Evolutionary conservation across 2,329 filamentous ascomycete genomes (phyloP), one percentile per base, ranked within the genome.

Genomic region (Aureobasidium sp.): DNA sequence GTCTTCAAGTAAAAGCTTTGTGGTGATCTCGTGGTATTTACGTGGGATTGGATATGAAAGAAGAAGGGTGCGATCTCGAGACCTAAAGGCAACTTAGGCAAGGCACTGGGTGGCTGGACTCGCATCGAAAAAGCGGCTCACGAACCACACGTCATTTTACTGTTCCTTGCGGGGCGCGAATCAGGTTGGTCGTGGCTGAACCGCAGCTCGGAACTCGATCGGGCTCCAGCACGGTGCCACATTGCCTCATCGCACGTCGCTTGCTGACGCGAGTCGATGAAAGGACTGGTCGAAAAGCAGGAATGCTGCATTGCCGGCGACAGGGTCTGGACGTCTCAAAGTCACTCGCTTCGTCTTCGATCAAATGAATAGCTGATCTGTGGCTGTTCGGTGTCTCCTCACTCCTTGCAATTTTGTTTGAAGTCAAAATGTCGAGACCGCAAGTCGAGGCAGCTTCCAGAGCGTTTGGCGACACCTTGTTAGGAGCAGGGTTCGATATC

Each of bases 401-500:
- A 29, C 23, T 37, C 42, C n/a, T 46, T 37, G 27, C 21, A 9
- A 57, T n/a, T 33, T 23, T 19, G 3, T 57, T 21, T 5, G 15
- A 45, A 27, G 40, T 25, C 21, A 46, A 45, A 45, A 57, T 57
- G 53, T 57, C 53, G 40, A 57, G 53, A 46, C 27, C 19, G 19
- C 53, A 57, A n/a, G 53, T 57, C 40, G 53, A 57, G 53, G 53
- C 53, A 35, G 55, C 31, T 11, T 58, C 55, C 11, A 47, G 40
- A 31, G 43, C 42, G 6, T 29, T 58, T 29, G 43, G 42, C 21
- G 43, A 49, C 27, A 43, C 55, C 10, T 23, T 58, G 55, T 31
- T 58, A 19, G 55, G 74, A 38, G 77, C 75, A 37, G 77, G 77
- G 13, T 38, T 58, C 27, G 55, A 58, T 40, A 17, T 58, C 17